Evolutionary conservation across 1,139 yeast species (phyloP), one percentile per base, ranked within the genome.

Genomic region (Saccharomyces uvarum): DNA sequence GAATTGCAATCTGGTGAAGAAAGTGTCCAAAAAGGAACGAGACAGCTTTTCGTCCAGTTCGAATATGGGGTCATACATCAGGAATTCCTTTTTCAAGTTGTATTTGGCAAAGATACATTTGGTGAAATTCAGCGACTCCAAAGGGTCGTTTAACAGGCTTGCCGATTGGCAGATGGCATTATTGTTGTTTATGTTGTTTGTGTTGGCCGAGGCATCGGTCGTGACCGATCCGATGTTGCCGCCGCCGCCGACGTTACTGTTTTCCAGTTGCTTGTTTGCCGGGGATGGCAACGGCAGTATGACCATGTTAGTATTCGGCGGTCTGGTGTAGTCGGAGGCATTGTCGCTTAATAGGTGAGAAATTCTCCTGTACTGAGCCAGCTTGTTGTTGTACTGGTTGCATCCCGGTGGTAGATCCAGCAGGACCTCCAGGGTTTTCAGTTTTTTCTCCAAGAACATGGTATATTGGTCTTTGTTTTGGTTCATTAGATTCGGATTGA

Each of bases 1-100:
- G 61, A 76, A 76, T 59, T 79, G 83, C 41, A 79, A 63, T 53
- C 80, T 67, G n/a, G 79, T 72, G 61, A 79, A 79, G 61, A 77
- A 78, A 14, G 77, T 75, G 51, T 77, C 80, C 48, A 78, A 61
- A 48, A 79, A 73, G 28, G 77, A 76, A 56, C 77, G 72, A 1
- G 81, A 73, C 27, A 76, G 62, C 47, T 71, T 69, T 52, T 73
- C 75, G 58, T 78, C 81, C 53, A 78, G 71, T 54, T 77, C 78
- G 52, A 75, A 73, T 11, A 76, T 75, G 0, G 83, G 82, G 51
- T 77, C 79, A 56, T 68, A 62, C 19, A 70, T 63, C 27, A 77
- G 56, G 56, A 75, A 76, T 38, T 76, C 78, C 26, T 38, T 38
- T 52, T 68, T 67, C 31, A 78, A 60, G 50, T 75, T 72, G 57